These are phyloP conservation scores for Teunomyces funiuensis DNA, from an alignment of 805 yeast genomes.

Conservation along the genomic window DNA sequence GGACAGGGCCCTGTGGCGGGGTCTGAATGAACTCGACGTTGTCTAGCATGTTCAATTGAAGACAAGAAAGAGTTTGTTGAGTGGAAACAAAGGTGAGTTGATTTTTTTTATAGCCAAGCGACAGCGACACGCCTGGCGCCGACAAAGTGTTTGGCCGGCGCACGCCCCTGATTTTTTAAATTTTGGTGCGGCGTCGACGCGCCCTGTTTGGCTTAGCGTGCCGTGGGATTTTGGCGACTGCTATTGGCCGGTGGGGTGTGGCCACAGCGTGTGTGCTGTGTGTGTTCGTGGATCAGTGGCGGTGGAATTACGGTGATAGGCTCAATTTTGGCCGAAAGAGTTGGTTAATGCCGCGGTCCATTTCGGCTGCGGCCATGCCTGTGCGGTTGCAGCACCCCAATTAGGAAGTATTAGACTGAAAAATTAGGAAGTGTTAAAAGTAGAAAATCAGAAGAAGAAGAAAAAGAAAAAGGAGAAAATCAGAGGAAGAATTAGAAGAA, in stretches of 20 bases:
- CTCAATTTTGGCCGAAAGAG: too few species aligned
- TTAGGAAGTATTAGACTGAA: too few species aligned
- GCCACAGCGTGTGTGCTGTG: too few species aligned
- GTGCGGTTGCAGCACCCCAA: too few species aligned
- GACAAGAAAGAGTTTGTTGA: neutral
- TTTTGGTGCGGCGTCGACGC: neutral
- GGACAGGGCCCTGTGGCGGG: constrained; percentile 46
- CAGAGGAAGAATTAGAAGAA: too few species aligned
- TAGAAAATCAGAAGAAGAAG: too few species aligned
- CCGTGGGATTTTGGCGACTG: neutral
- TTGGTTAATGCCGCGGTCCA: too few species aligned
- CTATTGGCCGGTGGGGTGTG: neutral
- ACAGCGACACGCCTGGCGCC: neutral
- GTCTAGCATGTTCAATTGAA: constrained; percentile 29
- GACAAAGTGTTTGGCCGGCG: neutral
- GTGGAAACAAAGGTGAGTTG: neutral
- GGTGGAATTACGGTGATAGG: too few species aligned
- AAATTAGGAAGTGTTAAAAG: too few species aligned
- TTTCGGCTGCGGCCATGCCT: too few species aligned
- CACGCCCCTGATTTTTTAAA: neutral
- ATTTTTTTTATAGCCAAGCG: neutral
- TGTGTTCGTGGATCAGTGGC: too few species aligned
- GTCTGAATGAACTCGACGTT: constrained; percentile 59
- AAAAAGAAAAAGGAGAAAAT: too few species aligned
- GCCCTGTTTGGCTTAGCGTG: neutral